A percentile compares a stretch with the other conserved stretches of the same genome.
These are phyloP conservation scores for Exophiala lecanii-corni DNA, from an alignment of 2,329 filamentous ascomycete genomes.

Conservation along the genomic window DNA sequence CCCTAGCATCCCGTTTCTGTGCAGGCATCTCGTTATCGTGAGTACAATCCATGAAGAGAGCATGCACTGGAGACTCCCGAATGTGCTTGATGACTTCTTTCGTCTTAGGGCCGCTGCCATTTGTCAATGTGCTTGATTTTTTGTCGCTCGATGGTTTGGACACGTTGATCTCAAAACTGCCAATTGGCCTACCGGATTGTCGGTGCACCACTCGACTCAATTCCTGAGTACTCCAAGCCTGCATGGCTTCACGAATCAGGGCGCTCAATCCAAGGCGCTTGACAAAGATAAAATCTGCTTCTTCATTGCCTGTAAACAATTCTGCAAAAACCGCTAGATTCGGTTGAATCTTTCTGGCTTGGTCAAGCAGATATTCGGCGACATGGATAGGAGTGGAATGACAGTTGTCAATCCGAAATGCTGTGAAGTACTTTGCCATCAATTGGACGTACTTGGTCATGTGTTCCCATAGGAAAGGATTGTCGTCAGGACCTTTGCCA, in stretches of 20 bases:
- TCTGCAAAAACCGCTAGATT: conserved; percentile 91
- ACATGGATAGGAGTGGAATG: conserved; percentile 94
- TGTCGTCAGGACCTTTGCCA: conserved; percentile 73
- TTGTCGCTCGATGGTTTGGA: conserved; percentile 32
- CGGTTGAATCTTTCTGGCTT: conserved; percentile 81
- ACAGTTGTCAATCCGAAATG: conserved; percentile 95
- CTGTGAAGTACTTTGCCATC: conserved; percentile 91
- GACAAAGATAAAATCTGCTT: conserved; percentile 94
- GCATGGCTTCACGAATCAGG: conserved; percentile 95
- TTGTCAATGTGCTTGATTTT: conserved; percentile 30
- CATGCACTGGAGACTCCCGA: conserved; percentile 82
- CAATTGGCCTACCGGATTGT: conserved; percentile 89
- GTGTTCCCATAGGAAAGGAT: conserved; percentile 88
- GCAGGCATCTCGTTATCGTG: conserved; percentile 97
- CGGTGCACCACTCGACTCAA: conserved; percentile 88
- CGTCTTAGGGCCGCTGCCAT: conserved; percentile 24
- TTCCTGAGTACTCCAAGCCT: conserved; percentile 92
- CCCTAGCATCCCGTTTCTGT: conserved; percentile 88
- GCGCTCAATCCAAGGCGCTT: conserved; percentile 87
- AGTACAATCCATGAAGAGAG: conserved; percentile 98
- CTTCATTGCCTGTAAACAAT: conserved; percentile 90
- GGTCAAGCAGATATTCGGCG: conserved; percentile 89
- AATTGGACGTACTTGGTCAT: conserved; percentile 90
- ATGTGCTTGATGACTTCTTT: conserved; percentile 71
- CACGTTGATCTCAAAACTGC: conserved; percentile 86